Percentiles rank a stretch among this genome's conserved stretches.
Conservation (phyloP, 78 protist genomes). For the Blattamonas nauphoetae region DNA sequence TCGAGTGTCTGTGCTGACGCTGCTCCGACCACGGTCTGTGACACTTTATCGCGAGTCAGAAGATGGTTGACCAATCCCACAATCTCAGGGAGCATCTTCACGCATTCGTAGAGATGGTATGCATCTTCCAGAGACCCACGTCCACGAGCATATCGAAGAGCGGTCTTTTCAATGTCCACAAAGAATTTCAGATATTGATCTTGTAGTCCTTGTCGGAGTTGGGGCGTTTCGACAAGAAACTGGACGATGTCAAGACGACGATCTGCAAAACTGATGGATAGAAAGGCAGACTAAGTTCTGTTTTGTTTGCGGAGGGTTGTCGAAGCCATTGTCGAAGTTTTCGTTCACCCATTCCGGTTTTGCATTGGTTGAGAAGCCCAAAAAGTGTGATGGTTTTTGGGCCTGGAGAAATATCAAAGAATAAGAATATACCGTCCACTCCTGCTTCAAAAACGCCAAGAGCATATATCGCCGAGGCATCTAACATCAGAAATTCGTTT, state of each 20-base stretch:
- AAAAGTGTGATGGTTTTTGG: conserved; percentile 23
- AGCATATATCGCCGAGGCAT: neutral
- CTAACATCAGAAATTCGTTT: neutral
- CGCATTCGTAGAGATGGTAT: neutral
- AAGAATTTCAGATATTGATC: neutral
- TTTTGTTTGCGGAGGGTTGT: neutral
- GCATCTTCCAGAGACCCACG: conserved; percentile 25
- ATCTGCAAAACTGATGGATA: conserved; percentile 1
- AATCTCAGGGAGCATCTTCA: neutral
- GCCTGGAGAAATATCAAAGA: neutral
- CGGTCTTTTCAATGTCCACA: conserved; percentile 44
- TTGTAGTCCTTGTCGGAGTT: conserved; percentile 25
- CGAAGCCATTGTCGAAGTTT: conserved; percentile 41
- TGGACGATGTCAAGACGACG: conserved; percentile 46
- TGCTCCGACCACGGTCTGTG: conserved; percentile 6
- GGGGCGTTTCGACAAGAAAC: conserved; percentile 25
- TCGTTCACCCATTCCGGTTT: conserved; percentile 75
- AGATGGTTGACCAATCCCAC: neutral
- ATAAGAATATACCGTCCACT: neutral
- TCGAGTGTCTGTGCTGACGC: neutral
- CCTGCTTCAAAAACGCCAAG: neutral
- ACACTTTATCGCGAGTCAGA: conserved; percentile 41
- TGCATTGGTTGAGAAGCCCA: conserved; percentile 67
- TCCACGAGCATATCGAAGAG: conserved; percentile 10
- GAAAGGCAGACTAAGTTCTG: neutral